These are phyloP conservation scores for Cyphellophora attinorum DNA, from an alignment of 2,329 filamentous ascomycete genomes.

Conservation along the genomic window DNA sequence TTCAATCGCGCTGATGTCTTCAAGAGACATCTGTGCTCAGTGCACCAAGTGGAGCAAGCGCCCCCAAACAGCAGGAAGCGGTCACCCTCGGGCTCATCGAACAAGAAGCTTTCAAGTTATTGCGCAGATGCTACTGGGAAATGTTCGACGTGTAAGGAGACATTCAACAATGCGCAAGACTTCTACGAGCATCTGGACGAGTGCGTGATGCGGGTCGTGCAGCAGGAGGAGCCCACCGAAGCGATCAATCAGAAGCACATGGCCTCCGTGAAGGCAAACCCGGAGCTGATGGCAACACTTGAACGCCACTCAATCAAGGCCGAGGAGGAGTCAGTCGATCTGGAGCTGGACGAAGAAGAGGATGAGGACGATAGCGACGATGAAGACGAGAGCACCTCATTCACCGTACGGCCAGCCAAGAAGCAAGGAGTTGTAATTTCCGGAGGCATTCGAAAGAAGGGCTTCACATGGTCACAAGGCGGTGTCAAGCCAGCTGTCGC, in stretches of 20 bases:
- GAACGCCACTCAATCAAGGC: slow-evolving; percentile 47
- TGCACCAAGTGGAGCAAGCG: slow-evolving; percentile 87
- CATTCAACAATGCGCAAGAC: slow-evolving; percentile 80
- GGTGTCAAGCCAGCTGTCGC: slow-evolving; percentile 51
- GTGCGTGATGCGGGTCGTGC: slow-evolving; percentile 55
- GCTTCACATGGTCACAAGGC: slow-evolving; percentile 68
- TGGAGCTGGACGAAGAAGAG: slow-evolving; percentile 41
- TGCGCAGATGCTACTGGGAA: slow-evolving; percentile 70
- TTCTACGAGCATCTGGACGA: slow-evolving; percentile 92
- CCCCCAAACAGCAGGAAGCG: slow-evolving; percentile 85
- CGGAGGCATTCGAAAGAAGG: slow-evolving; percentile 46
- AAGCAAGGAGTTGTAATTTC: slow-evolving; percentile 41
- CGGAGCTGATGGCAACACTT: slow-evolving; percentile 47
- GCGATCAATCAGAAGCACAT: slow-evolving; percentile 48
- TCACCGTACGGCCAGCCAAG: slow-evolving; percentile 36
- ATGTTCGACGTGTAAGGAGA: slow-evolving; percentile 83
- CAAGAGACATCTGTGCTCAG: slow-evolving; percentile 83
- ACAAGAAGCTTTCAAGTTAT: slow-evolving; percentile 61
- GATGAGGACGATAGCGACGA: slow-evolving; percentile 53
- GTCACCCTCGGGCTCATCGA: slow-evolving; percentile 36
- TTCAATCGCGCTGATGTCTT: slow-evolving; percentile 95
- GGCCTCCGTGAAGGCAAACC: slow-evolving; percentile 50
- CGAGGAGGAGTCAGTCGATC: slow-evolving; percentile 30
- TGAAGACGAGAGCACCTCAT: slow-evolving; percentile 34
- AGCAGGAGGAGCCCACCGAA: slow-evolving; percentile 48